Conservation (phyloP, 169 alveolate species). For the Plasmodium vinckei region DNA sequence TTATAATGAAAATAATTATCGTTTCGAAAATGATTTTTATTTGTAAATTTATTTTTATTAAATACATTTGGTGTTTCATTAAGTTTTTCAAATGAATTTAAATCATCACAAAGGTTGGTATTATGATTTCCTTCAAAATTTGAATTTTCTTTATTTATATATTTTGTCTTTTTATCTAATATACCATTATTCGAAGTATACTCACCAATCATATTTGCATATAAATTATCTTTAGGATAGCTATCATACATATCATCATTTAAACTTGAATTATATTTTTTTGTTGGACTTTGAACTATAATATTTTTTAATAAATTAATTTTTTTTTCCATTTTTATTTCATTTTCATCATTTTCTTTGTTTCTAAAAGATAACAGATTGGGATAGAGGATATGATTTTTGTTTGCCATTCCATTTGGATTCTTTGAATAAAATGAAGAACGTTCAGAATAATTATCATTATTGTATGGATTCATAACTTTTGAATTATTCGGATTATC, state of each 20-base stretch:
- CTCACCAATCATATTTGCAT: slow-evolving; percentile 36
- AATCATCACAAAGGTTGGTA: slow-evolving; percentile 17
- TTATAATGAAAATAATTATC: not conserved
- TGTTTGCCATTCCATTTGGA: not conserved
- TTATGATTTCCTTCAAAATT: not conserved
- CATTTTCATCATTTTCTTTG: slow-evolving; percentile 70
- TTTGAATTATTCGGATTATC: too few relatives aligned
- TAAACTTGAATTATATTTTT: slow-evolving; percentile 47
- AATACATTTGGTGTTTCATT: slow-evolving; percentile 38
- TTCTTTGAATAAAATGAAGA: not conserved
- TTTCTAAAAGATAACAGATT: slow-evolving; percentile 22
- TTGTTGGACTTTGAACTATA: slow-evolving; percentile 32
- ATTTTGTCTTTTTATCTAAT: not conserved
- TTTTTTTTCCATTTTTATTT: slow-evolving; percentile 62
- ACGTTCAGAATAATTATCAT: not conserved
- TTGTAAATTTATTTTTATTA: slow-evolving; percentile 19
- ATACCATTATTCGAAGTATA: slow-evolving; percentile 8
- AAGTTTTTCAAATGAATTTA: slow-evolving; percentile 10
- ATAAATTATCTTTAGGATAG: slow-evolving; percentile 6
- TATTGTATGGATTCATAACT: too few relatives aligned
- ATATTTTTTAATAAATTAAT: slow-evolving; percentile 63
- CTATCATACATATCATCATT: slow-evolving; percentile 67
- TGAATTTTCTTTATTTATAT: slow-evolving; percentile 5
- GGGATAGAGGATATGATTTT: slow-evolving; percentile 7
- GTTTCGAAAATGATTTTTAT: not conserved